Evolutionary conservation across 2,329 filamentous ascomycete genomes (phyloP).

Genomic region (Delphinella strobiligena): DNA sequence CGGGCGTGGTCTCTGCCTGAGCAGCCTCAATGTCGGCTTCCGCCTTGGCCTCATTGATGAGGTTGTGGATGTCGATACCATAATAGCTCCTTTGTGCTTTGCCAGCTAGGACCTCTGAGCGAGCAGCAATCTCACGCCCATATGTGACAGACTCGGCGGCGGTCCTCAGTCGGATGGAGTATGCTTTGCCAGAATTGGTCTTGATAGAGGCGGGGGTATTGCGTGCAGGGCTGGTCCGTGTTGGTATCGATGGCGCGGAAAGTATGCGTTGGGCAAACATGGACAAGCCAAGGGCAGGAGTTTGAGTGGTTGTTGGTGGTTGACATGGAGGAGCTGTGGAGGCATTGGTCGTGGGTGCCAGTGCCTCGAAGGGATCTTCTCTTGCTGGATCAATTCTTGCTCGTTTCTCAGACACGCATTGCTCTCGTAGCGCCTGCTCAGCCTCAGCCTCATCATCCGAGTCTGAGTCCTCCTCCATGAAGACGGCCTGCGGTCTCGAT

Average conservation of each 20-base stretch:
- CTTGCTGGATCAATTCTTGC: neutral
- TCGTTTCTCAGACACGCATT: neutral
- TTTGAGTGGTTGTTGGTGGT: neutral
- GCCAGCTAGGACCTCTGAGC: conserved; percentile 52
- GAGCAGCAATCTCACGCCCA: conserved; percentile 54
- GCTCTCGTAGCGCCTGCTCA: neutral
- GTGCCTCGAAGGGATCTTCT: neutral
- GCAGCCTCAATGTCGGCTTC: conserved; percentile 36
- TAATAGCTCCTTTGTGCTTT: conserved; percentile 70
- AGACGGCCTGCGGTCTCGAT: conserved; percentile 22
- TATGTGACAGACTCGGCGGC: conserved; percentile 41
- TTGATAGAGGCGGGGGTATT: conserved; percentile 13
- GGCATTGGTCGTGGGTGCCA: neutral
- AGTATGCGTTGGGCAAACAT: conserved; percentile 4
- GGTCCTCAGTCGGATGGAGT: conserved; percentile 45
- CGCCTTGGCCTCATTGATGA: conserved; percentile 60
- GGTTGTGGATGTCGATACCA: conserved; percentile 77
- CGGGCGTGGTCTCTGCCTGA: conserved; percentile 7
- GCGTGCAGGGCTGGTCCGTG: neutral
- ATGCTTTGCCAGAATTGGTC: conserved; percentile 45
- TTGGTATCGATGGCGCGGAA: conserved; percentile 1
- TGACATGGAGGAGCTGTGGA: neutral
- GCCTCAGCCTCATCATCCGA: conserved; percentile 31
- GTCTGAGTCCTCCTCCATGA: conserved; percentile 19
- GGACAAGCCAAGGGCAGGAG: conserved; percentile 2